A percentile compares a stretch with the other conserved stretches of the same genome.
Conservation (phyloP, 169 alveolate genomes). For the Miamiensis avidus region DNA sequence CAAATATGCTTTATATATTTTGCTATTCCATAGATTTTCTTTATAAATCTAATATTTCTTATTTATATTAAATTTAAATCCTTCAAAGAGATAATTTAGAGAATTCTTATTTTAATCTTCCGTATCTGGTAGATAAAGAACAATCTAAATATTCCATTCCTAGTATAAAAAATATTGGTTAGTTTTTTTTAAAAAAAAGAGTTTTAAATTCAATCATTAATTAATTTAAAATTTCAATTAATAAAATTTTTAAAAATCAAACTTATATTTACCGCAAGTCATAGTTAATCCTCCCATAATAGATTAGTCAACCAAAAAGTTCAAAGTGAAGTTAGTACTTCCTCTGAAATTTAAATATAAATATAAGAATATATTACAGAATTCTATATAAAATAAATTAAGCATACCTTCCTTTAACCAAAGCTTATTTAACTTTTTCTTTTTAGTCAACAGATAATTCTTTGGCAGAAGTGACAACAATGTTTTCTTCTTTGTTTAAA, state of each 20-base stretch:
- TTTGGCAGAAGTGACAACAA: conserved; percentile 59
- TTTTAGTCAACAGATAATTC: conserved; percentile 42
- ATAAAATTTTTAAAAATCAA: no score
- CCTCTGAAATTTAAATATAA: no score
- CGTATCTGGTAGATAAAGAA: background rate
- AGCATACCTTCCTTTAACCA: conserved; percentile 47
- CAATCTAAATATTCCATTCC: background rate
- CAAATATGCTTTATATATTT: no score
- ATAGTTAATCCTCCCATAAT: conserved; percentile 67
- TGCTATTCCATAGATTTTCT: no score
- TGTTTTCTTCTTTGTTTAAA: conserved; percentile 56
- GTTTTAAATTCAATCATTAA: no score
- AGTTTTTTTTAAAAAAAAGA: no score
- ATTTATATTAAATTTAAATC: no score
- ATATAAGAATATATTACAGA: no score
- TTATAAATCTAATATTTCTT: no score
- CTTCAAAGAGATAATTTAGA: background rate
- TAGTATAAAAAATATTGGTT: no score
- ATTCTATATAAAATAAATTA: no score
- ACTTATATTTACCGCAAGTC: conserved; percentile 65
- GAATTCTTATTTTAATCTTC: background rate
- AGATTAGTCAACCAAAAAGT: conserved; percentile 52
- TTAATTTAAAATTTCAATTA: no score
- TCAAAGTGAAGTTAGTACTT: conserved; percentile 49
- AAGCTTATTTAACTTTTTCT: conserved; percentile 54